Evolutionary conservation across 2,329 filamentous ascomycete species (phyloP), one percentile per base, ranked within the genome.

Genomic region (Pestalotiopsis sp.): DNA sequence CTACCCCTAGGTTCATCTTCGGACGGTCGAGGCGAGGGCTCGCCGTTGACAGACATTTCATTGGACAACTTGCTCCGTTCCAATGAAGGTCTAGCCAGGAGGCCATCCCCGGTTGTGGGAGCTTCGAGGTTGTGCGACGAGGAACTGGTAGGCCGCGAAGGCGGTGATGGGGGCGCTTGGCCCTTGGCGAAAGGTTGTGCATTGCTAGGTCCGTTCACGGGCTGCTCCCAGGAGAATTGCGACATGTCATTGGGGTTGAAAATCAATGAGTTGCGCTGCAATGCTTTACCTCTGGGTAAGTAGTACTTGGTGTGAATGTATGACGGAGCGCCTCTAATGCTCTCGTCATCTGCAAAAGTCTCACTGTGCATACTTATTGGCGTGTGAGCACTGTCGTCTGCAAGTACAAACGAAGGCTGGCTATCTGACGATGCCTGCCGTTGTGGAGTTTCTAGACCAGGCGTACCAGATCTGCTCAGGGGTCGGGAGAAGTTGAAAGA

Each of bases 401-500:
- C 84, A 65, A 90, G 83, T 38, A 88, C 80, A 68, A 92, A 87
- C 4, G 89, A 91, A 0, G 87, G 86, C 70, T 92, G 90, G 74
- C 90, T 92, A 74, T 93, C 91, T 4, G 86, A 89, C 23, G 90
- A 92, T 7, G 88, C 84, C 76, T 92, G 89, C 45, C 90, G 84
- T 11, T 85, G 84, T 62, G 90, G 89, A 58, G 82, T 79, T n/a
- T 91, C 88, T 73, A 86, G 82, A 59, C 76, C 81, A 17, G 89
- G 88, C 13, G 87, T 90, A 70, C 89, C 90, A 70, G 90, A 88
- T 76, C 91, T 87, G 79, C 95, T 98, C 70, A 97, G 82, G 0
- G 96, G 96, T 58, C 96, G 89, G 0, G 96, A 98, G 79, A 98
- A 98, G 81, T 99, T 98, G 81, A 97, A 95, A 0, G 92, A 90